phyloP scores from a whole-genome alignment of 805 yeast genomes.

The Lipomyces orientalis region DNA sequence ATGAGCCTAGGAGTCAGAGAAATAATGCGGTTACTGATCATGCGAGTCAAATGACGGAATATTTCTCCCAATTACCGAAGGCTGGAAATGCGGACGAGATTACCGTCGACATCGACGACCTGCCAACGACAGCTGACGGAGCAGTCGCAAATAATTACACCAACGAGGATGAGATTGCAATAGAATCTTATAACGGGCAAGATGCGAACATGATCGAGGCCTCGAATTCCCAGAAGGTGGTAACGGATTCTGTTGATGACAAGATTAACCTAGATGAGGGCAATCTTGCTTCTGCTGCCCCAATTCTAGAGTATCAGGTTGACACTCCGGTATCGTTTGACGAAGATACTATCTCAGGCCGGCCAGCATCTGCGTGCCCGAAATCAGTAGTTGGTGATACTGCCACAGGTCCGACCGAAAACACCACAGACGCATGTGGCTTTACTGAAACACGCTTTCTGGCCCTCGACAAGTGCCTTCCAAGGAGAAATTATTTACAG shows the following conservation, averaged over 20 bases:
- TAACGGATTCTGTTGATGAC: neutral
- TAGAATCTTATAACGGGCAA: neutral
- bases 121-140: neutral
- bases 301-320: neutral
- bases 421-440: constrained; percentile 1
- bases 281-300: neutral
- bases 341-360: neutral
- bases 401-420: neutral
- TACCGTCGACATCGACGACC: constrained; percentile 3
- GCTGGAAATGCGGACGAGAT: constrained; percentile 7
- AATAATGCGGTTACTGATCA: neutral
- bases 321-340: neutral
- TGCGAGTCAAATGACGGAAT: neutral
- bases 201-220: neutral
- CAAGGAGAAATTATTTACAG: constrained; percentile 64
- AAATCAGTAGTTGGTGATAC: neutral
- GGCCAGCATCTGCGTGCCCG: neutral
- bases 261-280: neutral
- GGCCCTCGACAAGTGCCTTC: constrained; percentile 86
- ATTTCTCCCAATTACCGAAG: neutral
- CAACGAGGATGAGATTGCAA: constrained; percentile 7
- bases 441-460: constrained; percentile 57
- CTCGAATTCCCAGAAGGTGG: neutral
- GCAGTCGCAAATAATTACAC: neutral
- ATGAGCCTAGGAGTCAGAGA: constrained; percentile 36